A percentile compares a stretch with the other conserved stretches of the same genome.
Conservation (phyloP, 2,329 filamentous ascomycete genomes). For the Achaetomium macrosporum region DNA sequence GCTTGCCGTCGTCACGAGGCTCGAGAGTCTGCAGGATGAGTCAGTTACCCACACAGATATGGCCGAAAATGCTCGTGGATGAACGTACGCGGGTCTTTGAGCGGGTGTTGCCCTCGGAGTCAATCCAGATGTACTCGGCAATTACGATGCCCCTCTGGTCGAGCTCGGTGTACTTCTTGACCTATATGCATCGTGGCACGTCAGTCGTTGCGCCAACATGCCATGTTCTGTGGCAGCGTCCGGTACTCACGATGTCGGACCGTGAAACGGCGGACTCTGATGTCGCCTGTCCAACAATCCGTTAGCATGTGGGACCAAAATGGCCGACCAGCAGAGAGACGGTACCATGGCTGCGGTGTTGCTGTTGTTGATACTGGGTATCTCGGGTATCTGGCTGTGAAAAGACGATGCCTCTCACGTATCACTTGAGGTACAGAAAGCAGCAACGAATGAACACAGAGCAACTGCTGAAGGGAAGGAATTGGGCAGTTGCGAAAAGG, state of each 20-base stretch:
- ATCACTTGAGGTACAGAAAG: not conserved
- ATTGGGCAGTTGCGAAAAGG: conserved; percentile 1
- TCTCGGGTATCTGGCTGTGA: not conserved
- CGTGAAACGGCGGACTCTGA: conserved; percentile 9
- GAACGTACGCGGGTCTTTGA: conserved; percentile 90
- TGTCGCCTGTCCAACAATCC: conserved; percentile 5
- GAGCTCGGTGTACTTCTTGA: conserved; percentile 86
- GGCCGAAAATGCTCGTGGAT: conserved; percentile 6
- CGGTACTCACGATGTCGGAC: conserved; percentile 8
- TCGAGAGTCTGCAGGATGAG: conserved; percentile 41
- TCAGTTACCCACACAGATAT: conserved; percentile 2
- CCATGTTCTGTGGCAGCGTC: not conserved
- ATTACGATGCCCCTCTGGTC: conserved; percentile 85
- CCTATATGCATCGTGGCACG: conserved; percentile 49
- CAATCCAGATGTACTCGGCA: conserved; percentile 97
- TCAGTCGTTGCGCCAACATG: not conserved
- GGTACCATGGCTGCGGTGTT: conserved; percentile 12
- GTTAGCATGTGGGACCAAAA: conserved; percentile 1
- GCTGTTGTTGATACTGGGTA: conserved; percentile 2
- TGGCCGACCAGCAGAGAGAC: not conserved
- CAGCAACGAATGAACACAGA: not conserved
- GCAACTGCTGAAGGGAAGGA: conserved; percentile 7
- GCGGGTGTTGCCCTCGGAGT: conserved; percentile 73
- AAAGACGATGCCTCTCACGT: not conserved
- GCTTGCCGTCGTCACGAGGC: conserved; percentile 13